Evolutionary conservation across 306 rosid species (phyloP).

Genomic region (Malus sieversii): DNA sequence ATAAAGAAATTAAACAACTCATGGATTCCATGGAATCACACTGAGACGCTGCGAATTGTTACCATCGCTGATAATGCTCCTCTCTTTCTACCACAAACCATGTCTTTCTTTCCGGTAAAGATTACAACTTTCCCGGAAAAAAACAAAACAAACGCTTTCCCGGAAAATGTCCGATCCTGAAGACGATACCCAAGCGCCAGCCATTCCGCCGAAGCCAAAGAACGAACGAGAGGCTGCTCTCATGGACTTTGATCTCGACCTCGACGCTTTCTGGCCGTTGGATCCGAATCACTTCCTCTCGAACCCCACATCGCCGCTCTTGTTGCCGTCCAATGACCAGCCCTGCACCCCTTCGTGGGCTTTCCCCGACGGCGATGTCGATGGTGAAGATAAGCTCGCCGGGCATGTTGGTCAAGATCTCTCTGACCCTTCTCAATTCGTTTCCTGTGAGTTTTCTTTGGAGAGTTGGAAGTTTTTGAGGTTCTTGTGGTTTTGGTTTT

Average conservation of each 20-base stretch:
- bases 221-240: slow-evolving; percentile 5
- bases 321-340: slow-evolving; percentile 45
- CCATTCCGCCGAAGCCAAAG: slow-evolving; percentile 33
- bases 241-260: slow-evolving; percentile 80
- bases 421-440: slow-evolving; percentile 31
- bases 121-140: slow-evolving; percentile 1
- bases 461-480: background rate
- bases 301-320: slow-evolving; percentile 53
- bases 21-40: slow-evolving; percentile 21
- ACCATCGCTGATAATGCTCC: background rate
- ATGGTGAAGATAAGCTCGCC: slow-evolving; percentile 5
- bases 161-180: slow-evolving; percentile 52
- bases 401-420: slow-evolving; percentile 25
- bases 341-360: slow-evolving; percentile 66
- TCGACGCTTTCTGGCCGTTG: slow-evolving; percentile 61
- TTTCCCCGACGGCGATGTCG: slow-evolving; percentile 38
- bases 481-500: background rate
- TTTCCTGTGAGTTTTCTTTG: slow-evolving; percentile 45
- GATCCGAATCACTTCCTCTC: slow-evolving; percentile 55
- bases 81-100: background rate
- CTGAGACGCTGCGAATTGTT: background rate
- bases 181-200: slow-evolving; percentile 25
- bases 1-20: background rate
- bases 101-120: background rate
- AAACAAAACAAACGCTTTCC: background rate